A percentile compares a stretch with the other conserved stretches of the same genome.
These are phyloP conservation scores for Paracamarosporium sp. DNA, from an alignment of 2,329 filamentous ascomycete species.

Conservation along the genomic window DNA sequence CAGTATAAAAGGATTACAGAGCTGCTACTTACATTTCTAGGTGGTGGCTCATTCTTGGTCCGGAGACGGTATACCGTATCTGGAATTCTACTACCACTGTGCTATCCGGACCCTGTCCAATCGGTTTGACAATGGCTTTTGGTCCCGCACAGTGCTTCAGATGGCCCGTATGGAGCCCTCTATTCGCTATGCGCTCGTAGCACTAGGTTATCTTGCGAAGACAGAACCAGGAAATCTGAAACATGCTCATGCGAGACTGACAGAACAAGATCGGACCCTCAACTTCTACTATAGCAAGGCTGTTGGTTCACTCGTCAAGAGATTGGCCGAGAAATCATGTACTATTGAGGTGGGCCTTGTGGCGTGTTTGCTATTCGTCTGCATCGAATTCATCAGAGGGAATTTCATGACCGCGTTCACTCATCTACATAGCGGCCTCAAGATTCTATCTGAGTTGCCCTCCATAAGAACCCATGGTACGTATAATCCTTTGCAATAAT, in stretches of 20 bases:
- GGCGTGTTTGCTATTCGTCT: conserved; percentile 52
- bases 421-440: conserved; percentile 55
- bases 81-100: conserved; percentile 53
- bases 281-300: conserved; percentile 53
- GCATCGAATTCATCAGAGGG: conserved; percentile 52
- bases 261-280: conserved; percentile 28
- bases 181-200: conserved; percentile 53
- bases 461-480: conserved; percentile 7
- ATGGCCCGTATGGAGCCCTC: conserved; percentile 50
- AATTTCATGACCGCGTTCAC: conserved; percentile 47
- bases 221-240: conserved; percentile 27
- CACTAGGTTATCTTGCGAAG: conserved; percentile 47
- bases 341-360: conserved; percentile 47
- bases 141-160: conserved; percentile 51
- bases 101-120: conserved; percentile 46
- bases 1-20: background rate
- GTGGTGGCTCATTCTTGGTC: conserved; percentile 11
- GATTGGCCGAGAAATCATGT: conserved; percentile 35
- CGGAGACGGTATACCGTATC: conserved; percentile 24
- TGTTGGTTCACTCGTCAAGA: conserved; percentile 42
- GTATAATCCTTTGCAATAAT: background rate
- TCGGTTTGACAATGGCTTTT: conserved; percentile 45
- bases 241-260: conserved; percentile 18
- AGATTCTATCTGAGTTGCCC: conserved; percentile 33
- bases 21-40: background rate